A percentile compares a stretch with the other conserved stretches of the same genome.
phyloP scores from a whole-genome alignment of 305 asterid genomes.

The Lippia alba region DNA sequence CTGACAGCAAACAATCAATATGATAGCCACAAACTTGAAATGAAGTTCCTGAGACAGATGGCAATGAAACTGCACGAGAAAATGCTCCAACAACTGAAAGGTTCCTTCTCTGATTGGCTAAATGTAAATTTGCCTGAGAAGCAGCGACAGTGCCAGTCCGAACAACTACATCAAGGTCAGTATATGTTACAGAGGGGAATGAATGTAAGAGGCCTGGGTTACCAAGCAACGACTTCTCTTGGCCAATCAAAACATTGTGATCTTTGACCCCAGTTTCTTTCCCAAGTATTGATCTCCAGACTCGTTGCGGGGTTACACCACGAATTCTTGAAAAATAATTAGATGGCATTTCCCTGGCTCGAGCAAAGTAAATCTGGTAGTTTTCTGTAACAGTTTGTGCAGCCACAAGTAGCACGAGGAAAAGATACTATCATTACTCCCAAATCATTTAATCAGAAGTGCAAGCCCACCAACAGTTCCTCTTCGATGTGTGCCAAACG shows the following conservation, averaged over 20 bases:
- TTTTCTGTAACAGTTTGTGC: slow-evolving; percentile 36
- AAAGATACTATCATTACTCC: slow-evolving; percentile 68
- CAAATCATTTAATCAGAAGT: slow-evolving; percentile 44
- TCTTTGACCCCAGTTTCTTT: slow-evolving; percentile 57
- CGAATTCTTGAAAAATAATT: slow-evolving; percentile 62
- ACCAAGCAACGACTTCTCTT: slow-evolving; percentile 57
- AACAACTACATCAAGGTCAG: slow-evolving; percentile 56
- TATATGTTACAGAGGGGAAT: slow-evolving; percentile 44
- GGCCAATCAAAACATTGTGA: slow-evolving; percentile 59
- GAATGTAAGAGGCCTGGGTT: slow-evolving; percentile 48
- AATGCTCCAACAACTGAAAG: slow-evolving; percentile 69
- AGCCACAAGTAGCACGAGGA: slow-evolving; percentile 43
- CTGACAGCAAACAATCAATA: slow-evolving; percentile 54
- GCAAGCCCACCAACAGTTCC: slow-evolving; percentile 32
- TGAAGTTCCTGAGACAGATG: slow-evolving; percentile 81
- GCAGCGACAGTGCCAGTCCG: slow-evolving; percentile 72
- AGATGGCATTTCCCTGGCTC: slow-evolving; percentile 69
- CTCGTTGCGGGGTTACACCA: slow-evolving; percentile 52
- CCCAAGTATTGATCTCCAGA: slow-evolving; percentile 54
- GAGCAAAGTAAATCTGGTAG: slow-evolving; percentile 37
- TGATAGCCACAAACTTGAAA: slow-evolving; percentile 74
- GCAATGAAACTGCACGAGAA: slow-evolving; percentile 75
- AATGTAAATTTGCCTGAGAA: slow-evolving; percentile 65
- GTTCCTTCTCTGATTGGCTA: slow-evolving; percentile 60
- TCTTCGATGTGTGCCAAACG: slow-evolving; percentile 31